These are phyloP conservation scores for Odonthalia washingtoniensis DNA, from an alignment of 31 red algal genomes.

Conservation along the genomic window DNA sequence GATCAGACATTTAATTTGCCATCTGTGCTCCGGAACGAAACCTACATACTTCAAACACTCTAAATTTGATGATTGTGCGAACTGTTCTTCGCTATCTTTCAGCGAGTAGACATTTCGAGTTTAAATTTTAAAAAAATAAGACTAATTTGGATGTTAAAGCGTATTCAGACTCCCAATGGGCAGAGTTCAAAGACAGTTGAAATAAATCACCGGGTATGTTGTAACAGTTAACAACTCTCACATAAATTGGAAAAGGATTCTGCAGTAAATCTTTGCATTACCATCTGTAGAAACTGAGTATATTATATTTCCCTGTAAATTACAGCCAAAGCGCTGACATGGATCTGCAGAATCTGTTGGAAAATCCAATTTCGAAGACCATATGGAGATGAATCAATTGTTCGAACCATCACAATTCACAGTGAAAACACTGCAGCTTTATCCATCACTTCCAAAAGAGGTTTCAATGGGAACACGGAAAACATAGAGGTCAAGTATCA, in stretches of 20 bases:
- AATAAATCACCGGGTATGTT: background rate
- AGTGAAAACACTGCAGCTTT: background rate
- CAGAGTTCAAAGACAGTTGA: background rate
- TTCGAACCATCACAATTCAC: background rate
- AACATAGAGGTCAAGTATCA: background rate
- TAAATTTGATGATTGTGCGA: background rate
- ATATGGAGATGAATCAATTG: background rate
- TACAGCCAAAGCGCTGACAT: slow-evolving; percentile 3
- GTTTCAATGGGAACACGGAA: background rate
- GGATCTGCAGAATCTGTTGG: slow-evolving; percentile 1
- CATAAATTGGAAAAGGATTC: slow-evolving; percentile 15
- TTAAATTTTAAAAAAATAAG: background rate
- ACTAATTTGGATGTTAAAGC: background rate
- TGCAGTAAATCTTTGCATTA: background rate
- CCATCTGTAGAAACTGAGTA: slow-evolving; percentile 46
- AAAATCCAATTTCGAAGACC: background rate
- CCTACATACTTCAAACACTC: background rate
- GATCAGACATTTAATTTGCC: background rate
- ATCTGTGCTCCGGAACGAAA: background rate
- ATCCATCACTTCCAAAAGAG: background rate
- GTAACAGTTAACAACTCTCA: background rate
- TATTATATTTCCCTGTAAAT: slow-evolving; percentile 24
- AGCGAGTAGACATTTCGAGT: background rate
- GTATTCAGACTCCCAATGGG: slow-evolving; percentile 1
- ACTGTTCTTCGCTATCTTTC: background rate